Conservation (phyloP, 2,329 filamentous ascomycete species). For the Ophiostoma pallidulum region DNA sequence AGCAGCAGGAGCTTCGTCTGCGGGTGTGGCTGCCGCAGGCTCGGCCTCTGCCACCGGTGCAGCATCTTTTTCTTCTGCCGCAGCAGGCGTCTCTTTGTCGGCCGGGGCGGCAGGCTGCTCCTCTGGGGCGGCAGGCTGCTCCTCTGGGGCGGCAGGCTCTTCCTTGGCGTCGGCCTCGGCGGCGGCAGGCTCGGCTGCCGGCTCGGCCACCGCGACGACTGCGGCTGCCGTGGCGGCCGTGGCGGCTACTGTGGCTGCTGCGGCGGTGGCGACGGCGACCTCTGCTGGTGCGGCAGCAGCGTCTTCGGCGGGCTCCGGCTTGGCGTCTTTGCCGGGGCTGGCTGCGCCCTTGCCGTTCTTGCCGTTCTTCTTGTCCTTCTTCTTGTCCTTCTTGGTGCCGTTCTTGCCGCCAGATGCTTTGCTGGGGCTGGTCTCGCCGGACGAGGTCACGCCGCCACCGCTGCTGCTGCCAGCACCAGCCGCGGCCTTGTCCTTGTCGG, state of each 20-base stretch:
- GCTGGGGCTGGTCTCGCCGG: background rate
- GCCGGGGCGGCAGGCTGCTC: too few relatives aligned
- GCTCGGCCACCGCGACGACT: conserved; percentile 11
- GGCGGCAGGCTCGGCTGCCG: too few relatives aligned
- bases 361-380: conserved; percentile 16
- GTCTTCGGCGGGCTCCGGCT: background rate
- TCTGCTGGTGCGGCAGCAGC: background rate
- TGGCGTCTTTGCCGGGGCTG: background rate
- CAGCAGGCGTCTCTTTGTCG: too few relatives aligned
- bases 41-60: too few relatives aligned
- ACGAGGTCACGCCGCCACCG: background rate
- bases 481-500: background rate
- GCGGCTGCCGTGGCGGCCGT: conserved; percentile 13
- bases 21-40: too few relatives aligned
- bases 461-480: background rate
- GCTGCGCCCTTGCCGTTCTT: conserved; percentile 17
- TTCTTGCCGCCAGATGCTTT: background rate
- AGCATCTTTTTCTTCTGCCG: too few relatives aligned
- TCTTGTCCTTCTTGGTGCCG: background rate
- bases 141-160: too few relatives aligned
- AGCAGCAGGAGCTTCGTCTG: too few relatives aligned
- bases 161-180: too few relatives aligned
- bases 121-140: too few relatives aligned
- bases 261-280: too few relatives aligned
- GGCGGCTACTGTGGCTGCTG: background rate